A percentile compares a stretch with the other conserved stretches of the same genome.
Evolutionary conservation across 352 stramenopile species (phyloP).

Genomic region (Pythium brassicae): DNA sequence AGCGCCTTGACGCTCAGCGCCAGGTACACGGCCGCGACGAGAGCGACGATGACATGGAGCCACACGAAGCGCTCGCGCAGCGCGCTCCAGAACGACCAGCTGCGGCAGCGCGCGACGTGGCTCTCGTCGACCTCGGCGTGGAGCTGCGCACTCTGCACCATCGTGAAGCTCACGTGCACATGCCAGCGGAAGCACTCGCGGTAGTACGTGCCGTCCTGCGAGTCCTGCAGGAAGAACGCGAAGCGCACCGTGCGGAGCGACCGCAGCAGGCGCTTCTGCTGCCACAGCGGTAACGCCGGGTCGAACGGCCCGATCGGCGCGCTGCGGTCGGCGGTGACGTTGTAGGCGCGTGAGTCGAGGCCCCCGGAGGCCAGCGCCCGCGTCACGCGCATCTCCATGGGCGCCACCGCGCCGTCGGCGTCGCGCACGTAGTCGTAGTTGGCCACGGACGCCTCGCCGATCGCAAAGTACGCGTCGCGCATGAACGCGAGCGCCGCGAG

Average conservation of each 20-base stretch:
- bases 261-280: constrained; percentile 45
- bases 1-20: constrained; percentile 54
- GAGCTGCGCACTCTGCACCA: constrained; percentile 44
- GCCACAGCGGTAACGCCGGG: constrained; percentile 20
- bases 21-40: constrained; percentile 55
- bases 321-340: constrained; percentile 26
- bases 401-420: constrained; percentile 19
- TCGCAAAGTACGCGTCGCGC: constrained; percentile 73
- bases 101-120: constrained; percentile 46
- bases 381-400: constrained; percentile 34
- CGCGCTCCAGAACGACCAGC: constrained; percentile 44
- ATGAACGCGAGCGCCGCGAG: constrained; percentile 57
- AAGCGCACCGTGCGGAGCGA: constrained; percentile 43
- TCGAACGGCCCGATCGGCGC: constrained; percentile 57
- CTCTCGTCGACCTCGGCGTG: constrained; percentile 56
- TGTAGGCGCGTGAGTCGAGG: constrained; percentile 35
- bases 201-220: constrained; percentile 74
- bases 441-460: constrained; percentile 58
- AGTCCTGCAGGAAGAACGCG: constrained; percentile 57
- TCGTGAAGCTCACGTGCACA: constrained; percentile 48
- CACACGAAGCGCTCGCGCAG: constrained; percentile 65
- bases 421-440: constrained; percentile 75
- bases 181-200: constrained; percentile 83
- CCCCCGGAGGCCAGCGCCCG: constrained; percentile 26
- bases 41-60: constrained; percentile 59